phyloP scores from a whole-genome alignment of 441 rosid species.

The Croton laevigatus region DNA sequence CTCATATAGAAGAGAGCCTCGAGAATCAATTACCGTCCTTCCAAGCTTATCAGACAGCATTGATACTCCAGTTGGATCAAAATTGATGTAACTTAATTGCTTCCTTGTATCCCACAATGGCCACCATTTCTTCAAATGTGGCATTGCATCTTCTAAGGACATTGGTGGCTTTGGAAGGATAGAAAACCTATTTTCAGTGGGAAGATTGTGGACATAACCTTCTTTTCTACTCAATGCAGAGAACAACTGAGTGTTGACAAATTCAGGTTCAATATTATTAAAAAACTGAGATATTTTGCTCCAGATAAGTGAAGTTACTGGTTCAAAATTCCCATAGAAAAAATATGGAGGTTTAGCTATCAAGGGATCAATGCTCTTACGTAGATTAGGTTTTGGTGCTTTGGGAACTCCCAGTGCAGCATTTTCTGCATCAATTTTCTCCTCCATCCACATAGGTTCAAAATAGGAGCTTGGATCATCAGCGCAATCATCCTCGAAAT shows the following conservation, averaged over 20 bases:
- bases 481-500: constrained; percentile 29
- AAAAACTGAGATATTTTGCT: constrained; percentile 66
- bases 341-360: constrained; percentile 68
- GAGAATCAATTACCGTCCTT: constrained; percentile 43
- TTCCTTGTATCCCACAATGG: constrained; percentile 94
- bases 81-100: constrained; percentile 44
- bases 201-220: constrained; percentile 92
- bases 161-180: constrained; percentile 53
- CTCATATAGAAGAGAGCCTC: constrained; percentile 49
- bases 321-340: constrained; percentile 66
- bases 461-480: constrained; percentile 40
- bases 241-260: constrained; percentile 54
- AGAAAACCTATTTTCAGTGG: constrained; percentile 50
- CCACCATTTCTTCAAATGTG: constrained; percentile 79
- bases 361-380: constrained; percentile 42
- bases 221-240: constrained; percentile 74
- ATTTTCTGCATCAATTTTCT: constrained; percentile 35
- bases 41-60: constrained; percentile 60
- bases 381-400: constrained; percentile 38
- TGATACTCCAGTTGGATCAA: constrained; percentile 36
- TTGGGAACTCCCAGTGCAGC: constrained; percentile 26
- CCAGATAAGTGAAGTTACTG: constrained; percentile 52
- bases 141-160: constrained; percentile 67
- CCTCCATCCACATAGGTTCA: constrained; percentile 47
- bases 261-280: constrained; percentile 64